Evolutionary conservation across 768 basidiomycete species (phyloP), one percentile per base, ranked within the genome.

Genomic region (Collybiopsis luxurians): DNA sequence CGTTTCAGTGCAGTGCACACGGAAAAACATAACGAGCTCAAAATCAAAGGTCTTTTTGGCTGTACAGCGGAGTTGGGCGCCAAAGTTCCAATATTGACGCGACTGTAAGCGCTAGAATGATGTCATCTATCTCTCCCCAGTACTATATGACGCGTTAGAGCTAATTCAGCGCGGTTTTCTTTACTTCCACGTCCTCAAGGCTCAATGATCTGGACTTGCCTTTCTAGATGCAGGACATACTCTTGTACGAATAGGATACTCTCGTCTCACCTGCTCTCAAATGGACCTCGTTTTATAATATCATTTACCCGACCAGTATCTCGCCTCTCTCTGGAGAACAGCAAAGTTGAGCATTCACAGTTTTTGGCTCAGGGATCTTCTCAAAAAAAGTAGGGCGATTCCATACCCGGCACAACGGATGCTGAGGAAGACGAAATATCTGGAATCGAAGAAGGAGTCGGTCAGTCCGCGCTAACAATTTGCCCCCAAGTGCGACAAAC

Each of bases 291-390:
- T 13, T 34, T 13, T 5, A 34, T 34, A 34, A 49, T 53, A 45
- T n/a, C n/a, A n/a, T n/a, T n/a, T n/a, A n/a, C n/a, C n/a, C 50
- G 50, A 51, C 36, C 50, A 4, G 36, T 51, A 51, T 51, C 50
- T 19, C 36, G n/a, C 24, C 17, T n/a, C 45, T 39, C 34, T 59
- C 19, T 63, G 23, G 75, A 75, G 60, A 71, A 73, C 48, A 62
- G 71, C 21, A 73, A 78, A 42, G 72, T 77, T 17, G 61, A 62
- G 13, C 79, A 81, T 55, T 71, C 79, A 0, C 64, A 69, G 12
- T 80, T 79, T 56, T 67, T 81, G 1, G 71, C 78, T n/a, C 74
- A 77, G 47, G 75, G 75, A 3, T 60, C 73, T 6, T 53, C 69
- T 5, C 62, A 63, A 21, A 56, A 66, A 13, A 68, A 68, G 43